phyloP scores from a whole-genome alignment of 2,329 filamentous ascomycete species.

The Blastomyces percursus region DNA sequence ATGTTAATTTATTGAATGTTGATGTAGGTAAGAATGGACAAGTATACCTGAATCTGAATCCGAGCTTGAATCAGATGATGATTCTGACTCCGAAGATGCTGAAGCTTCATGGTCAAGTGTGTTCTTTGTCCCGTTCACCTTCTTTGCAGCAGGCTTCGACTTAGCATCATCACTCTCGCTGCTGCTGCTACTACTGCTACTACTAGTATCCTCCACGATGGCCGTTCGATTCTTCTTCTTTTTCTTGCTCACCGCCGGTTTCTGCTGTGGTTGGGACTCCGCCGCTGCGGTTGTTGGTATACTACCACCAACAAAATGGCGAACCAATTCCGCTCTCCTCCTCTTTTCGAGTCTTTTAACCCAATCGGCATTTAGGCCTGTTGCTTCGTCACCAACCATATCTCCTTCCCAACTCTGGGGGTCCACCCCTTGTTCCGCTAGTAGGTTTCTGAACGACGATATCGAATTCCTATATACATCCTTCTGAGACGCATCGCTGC shows the following conservation, averaged over 20 bases:
- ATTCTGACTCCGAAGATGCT: neutral
- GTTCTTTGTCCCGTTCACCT: neutral
- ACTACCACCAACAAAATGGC: conserved; percentile 24
- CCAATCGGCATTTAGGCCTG: conserved; percentile 8
- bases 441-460: conserved; percentile 32
- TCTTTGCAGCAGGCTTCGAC: neutral
- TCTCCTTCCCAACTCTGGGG: conserved; percentile 15
- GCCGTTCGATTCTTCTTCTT: conserved; percentile 27
- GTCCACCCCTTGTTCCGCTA: conserved; percentile 21
- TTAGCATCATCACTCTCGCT: conserved; percentile 17
- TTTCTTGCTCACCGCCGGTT: conserved; percentile 8
- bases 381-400: conserved; percentile 18
- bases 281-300: neutral
- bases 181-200: conserved; percentile 15
- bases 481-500: conserved; percentile 10
- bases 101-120: neutral
- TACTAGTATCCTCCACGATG: conserved; percentile 34
- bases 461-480: conserved; percentile 42
- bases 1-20: neutral
- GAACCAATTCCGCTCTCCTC: conserved; percentile 30
- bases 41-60: conserved; percentile 8
- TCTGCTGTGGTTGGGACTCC: neutral
- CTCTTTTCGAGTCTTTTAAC: conserved; percentile 25
- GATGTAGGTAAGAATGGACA: neutral
- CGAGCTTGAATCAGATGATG: conserved; percentile 8